Conservation (phyloP, 176 grass and related monocot species). For the Phyllostachys edulis region DNA sequence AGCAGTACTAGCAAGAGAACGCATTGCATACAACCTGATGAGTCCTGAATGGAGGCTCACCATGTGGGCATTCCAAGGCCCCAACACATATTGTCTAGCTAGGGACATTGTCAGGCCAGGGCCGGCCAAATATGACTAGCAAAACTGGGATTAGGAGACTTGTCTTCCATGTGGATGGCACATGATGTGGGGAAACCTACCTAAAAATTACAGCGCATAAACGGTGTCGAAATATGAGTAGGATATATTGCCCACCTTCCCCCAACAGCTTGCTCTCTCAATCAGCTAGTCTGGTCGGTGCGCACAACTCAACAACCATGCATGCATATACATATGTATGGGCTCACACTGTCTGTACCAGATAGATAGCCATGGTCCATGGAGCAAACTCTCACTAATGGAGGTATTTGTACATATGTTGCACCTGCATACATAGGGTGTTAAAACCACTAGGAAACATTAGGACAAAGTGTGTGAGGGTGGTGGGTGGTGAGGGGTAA, state of each 20-base stretch:
- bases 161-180: slow-evolving; percentile 60
- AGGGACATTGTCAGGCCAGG: slow-evolving; percentile 33
- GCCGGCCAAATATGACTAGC: slow-evolving; percentile 38
- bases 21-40: background rate
- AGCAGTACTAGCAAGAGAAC: slow-evolving; percentile 1
- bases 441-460: slow-evolving; percentile 24
- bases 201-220: background rate
- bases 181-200: slow-evolving; percentile 39
- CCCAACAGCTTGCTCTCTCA: background rate
- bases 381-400: slow-evolving; percentile 31
- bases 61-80: slow-evolving; percentile 39
- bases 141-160: slow-evolving; percentile 40
- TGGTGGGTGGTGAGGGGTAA: slow-evolving; percentile 19
- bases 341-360: background rate
- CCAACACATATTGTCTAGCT: slow-evolving; percentile 38
- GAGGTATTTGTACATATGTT: slow-evolving; percentile 36
- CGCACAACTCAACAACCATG: background rate
- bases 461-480: slow-evolving; percentile 38
- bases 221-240: background rate
- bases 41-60: slow-evolving; percentile 38
- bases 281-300: background rate
- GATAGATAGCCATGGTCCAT: background rate
- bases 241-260: background rate
- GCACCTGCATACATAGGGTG: slow-evolving; percentile 22
- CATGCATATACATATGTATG: background rate